Evolutionary conservation across 805 yeast species (phyloP), one percentile per base, ranked within the genome.

Genomic region (Kregervanrija fluxuum): DNA sequence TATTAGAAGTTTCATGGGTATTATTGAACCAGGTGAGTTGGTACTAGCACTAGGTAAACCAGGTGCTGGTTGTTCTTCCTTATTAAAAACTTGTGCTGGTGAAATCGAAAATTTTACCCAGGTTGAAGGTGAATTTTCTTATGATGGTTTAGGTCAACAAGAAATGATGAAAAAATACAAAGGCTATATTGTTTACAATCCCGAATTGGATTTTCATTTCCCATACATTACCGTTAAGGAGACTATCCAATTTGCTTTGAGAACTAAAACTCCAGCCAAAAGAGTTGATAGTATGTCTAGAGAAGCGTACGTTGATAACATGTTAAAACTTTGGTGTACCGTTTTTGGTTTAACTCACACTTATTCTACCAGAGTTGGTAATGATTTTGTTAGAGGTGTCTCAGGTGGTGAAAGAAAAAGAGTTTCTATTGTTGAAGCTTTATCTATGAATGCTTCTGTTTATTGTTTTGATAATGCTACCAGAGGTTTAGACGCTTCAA

Each of bases 11-110:
- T 60, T 68, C 51, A 59, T 67, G 33, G 75, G 74, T 61, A 65
- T 70, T 35, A 65, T 57, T 38, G 56, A 58, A 47, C 75, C 84
- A 2, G 88, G 89, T 53, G 88, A 82, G 54, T 74, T 82, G 79
- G 71, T 79, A 31, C 65, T 83, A 40, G 89, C 83, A 5, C 61
- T 81, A 33, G 87, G 85, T 43, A 74, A 83, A 49, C 89, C 91
- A 2, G 89, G 91, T 54, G 82, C 91, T 28, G 93, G 93, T 39
- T 84, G 90, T 60, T 79, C 90, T 4, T 75, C 88, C 3, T 67
- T 83, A 39, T 66, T 83, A 58, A 79, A 80, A 53, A 73, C 84
- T 3, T 66, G 83, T 51, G 77, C 88, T 11, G 81, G 71, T 56
- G 68, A 73, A 61, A 66, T 66, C 44, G 54, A 53, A 59, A 64